phyloP scores from a whole-genome alignment of 208 protist genomes.

The Trichomonas gallinae region DNA sequence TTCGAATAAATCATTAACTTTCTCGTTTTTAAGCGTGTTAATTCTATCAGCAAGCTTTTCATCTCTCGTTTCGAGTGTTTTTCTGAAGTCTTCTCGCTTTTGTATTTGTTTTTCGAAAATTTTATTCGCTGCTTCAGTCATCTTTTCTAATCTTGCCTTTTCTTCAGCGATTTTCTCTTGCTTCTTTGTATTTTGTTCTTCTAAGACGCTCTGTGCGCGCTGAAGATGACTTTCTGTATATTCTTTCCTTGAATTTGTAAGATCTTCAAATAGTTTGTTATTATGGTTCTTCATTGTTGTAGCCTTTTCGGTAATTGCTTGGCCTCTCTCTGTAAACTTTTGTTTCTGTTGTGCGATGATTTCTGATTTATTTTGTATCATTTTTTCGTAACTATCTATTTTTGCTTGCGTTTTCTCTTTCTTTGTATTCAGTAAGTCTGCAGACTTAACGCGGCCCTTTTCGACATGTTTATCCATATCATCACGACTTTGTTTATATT shows the following conservation, averaged over 20 bases:
- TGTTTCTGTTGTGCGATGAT: background rate
- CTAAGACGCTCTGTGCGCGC: background rate
- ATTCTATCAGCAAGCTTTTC: background rate
- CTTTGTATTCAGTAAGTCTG: background rate
- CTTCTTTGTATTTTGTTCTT: background rate
- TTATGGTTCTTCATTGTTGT: background rate
- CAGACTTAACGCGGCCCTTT: background rate
- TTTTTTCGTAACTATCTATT: background rate
- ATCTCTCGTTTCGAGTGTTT: background rate
- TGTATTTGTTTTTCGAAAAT: background rate
- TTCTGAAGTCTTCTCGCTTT: background rate
- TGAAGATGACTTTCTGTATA: background rate
- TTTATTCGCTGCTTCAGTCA: background rate
- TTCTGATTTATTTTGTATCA: background rate
- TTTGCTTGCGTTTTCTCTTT: background rate
- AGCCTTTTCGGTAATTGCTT: background rate
- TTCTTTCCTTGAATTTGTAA: background rate
- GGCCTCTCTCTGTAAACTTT: background rate
- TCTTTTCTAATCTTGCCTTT: background rate
- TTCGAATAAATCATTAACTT: background rate
- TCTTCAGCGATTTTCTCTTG: background rate
- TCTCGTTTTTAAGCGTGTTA: background rate
- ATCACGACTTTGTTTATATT: background rate
- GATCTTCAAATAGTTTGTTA: background rate
- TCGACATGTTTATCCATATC: background rate